Evolutionary conservation across 805 yeast species (phyloP), one percentile per base, ranked within the genome.

Genomic region (Komagataella phaffii): DNA sequence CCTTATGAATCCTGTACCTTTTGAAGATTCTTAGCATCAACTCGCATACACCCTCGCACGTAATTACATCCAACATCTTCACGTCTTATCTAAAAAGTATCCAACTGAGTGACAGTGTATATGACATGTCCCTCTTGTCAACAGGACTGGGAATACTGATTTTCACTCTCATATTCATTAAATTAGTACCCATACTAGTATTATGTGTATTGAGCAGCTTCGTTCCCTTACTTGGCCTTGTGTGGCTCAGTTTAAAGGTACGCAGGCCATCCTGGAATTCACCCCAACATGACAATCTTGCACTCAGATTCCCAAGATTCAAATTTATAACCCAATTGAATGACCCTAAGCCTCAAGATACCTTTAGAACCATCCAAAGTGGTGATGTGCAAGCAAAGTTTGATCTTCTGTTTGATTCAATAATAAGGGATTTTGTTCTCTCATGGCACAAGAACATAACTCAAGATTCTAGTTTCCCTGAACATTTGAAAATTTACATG

Each of bases 361-460:
- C 69, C 0, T 77, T 85, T 2, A 79, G 75, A 47, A 66, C 79
- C 0, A 49, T 83, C 5, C 76, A 78, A 48, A 72, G 70, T 8
- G n/a, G 14, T 8, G 40, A 10, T 30, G 40, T 30, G 5, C 40
- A 30, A 8, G 40, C 40, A 8, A 30, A 30, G 14, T 30, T 30
- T 5, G 14, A 30, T 10, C n/a, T 30, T 8, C 60, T 83, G n/a
- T 64, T 80, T 3, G 67, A 68, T 40, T 63, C 74, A 45, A 66
- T 83, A 1, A 55, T 79, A 6, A 58, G 73, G 14, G 80, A 78
- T 51, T 84, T 83, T 59, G 71, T 83, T 6, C 64, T 66, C 45
- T 62, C 75, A 3, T 83, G 90, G 90, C 81, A 69, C 59, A 49
- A 56, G 2, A 61, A 66, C n/a, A 69, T 83, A 1, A 66, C 80